phyloP scores from a whole-genome alignment of 768 basidiomycete genomes.

The Tricholoma hemisulphureum region DNA sequence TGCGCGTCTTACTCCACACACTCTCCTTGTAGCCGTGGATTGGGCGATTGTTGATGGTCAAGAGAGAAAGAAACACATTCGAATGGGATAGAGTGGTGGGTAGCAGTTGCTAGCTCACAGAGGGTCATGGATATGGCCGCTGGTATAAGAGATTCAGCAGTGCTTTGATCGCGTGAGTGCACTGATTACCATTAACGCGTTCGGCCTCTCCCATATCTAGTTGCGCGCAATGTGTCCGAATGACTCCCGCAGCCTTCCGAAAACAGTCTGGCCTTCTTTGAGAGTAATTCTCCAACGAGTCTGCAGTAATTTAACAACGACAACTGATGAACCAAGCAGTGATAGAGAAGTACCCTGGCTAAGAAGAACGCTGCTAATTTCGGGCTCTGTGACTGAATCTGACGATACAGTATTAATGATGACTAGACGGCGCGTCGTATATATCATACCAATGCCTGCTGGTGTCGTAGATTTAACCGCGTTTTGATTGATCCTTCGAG shows the following conservation, averaged over 20 bases:
- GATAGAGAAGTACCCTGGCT: slow-evolving; percentile 12
- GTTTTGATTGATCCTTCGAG: background rate
- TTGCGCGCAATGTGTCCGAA: slow-evolving; percentile 51
- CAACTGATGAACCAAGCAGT: background rate
- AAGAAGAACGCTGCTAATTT: slow-evolving; percentile 11
- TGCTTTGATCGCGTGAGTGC: background rate
- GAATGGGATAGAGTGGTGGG: slow-evolving; percentile 62
- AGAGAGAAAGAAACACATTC: slow-evolving; percentile 51
- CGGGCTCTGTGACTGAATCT: slow-evolving; percentile 11
- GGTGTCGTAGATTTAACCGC: background rate
- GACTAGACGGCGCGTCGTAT: background rate
- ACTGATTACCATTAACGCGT: slow-evolving; percentile 52
- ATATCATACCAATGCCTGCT: slow-evolving; percentile 3
- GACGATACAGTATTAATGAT: background rate
- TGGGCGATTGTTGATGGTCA: slow-evolving; percentile 16
- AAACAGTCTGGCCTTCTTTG: slow-evolving; percentile 66
- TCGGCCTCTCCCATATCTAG: slow-evolving; percentile 60
- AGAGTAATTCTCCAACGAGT: slow-evolving; percentile 37
- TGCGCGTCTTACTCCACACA: slow-evolving; percentile 49
- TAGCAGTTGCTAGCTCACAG: slow-evolving; percentile 76
- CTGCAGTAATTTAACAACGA: slow-evolving; percentile 1
- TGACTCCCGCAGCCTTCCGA: slow-evolving; percentile 45
- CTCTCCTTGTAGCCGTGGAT: slow-evolving; percentile 33
- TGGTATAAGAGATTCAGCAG: slow-evolving; percentile 22
- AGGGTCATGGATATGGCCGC: slow-evolving; percentile 77